Percentiles rank a stretch among this genome's conserved stretches.
phyloP scores from a whole-genome alignment of 192 early-diverging fungal species.

The Lunasporangiospora selenospora region DNA sequence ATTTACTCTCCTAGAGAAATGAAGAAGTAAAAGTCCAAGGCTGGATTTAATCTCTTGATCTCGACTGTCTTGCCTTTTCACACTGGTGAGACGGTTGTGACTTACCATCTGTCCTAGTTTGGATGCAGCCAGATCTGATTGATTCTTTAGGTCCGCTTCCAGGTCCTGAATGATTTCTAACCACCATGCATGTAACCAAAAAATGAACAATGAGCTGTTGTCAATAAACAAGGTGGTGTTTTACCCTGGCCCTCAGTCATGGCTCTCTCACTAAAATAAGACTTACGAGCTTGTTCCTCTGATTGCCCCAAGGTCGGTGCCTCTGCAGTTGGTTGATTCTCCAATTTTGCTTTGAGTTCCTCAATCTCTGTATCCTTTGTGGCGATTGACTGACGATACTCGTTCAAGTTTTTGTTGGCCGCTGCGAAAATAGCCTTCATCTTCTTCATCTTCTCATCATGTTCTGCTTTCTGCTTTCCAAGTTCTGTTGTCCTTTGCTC shows the following conservation, averaged over 20 bases:
- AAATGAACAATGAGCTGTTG: no score
- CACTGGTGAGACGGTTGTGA: background rate
- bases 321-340: slow-evolving; percentile 36
- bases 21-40: slow-evolving; percentile 1
- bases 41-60: background rate
- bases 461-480: slow-evolving; percentile 50
- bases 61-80: background rate
- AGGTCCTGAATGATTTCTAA: slow-evolving; percentile 46
- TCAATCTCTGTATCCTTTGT: slow-evolving; percentile 53
- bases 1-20: slow-evolving; percentile 52
- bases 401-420: slow-evolving; percentile 61
- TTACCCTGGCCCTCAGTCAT: no score
- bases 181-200: no score
- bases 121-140: slow-evolving; percentile 33
- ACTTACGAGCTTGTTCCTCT: slow-evolving; percentile 31
- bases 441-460: slow-evolving; percentile 65
- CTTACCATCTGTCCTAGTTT: slow-evolving; percentile 53
- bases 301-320: slow-evolving; percentile 17
- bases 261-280: no score
- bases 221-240: no score
- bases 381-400: slow-evolving; percentile 56
- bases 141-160: slow-evolving; percentile 45
- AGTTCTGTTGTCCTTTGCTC: slow-evolving; percentile 27
- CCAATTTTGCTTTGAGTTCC: slow-evolving; percentile 39
- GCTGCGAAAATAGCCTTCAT: slow-evolving; percentile 66